A percentile compares a stretch with the other conserved stretches of the same genome.
Evolutionary conservation across 768 basidiomycete species (phyloP).

Genomic region (Lanmaoa rubissima): DNA sequence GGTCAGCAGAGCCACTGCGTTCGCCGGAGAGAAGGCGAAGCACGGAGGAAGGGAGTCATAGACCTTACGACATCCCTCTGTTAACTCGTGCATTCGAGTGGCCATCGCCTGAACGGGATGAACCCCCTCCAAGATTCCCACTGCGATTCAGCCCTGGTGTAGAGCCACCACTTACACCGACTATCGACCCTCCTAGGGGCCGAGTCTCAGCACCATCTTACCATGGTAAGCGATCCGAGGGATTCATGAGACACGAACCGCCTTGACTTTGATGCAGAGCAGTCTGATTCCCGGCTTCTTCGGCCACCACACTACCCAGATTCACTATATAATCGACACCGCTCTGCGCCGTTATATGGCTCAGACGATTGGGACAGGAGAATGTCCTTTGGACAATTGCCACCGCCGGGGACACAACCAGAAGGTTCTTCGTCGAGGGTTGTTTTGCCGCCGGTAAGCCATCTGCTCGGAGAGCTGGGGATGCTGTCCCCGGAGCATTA

Average conservation of each 20-base stretch:
- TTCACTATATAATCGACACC: conserved; percentile 23
- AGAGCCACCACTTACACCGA: conserved; percentile 21
- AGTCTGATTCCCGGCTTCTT: conserved; percentile 17
- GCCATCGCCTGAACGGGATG: conserved; percentile 22
- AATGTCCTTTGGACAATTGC: conserved; percentile 21
- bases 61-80: conserved; percentile 15
- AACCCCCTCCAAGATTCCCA: conserved; percentile 8
- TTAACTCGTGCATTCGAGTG: conserved; percentile 25
- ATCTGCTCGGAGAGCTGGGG: conserved; percentile 25
- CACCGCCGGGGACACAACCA: conserved; percentile 5
- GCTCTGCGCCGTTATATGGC: conserved; percentile 24
- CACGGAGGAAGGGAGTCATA: conserved; percentile 13
- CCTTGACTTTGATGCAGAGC: conserved; percentile 17
- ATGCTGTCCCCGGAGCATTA: conserved; percentile 17
- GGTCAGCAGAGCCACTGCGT: conserved; percentile 8
- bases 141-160: conserved; percentile 4
- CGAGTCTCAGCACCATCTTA: conserved; percentile 7
- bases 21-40: conserved; percentile 16
- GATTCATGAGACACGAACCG: not conserved
- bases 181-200: conserved; percentile 7
- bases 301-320: conserved; percentile 20
- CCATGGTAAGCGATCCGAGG: conserved; percentile 18
- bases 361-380: conserved; percentile 24
- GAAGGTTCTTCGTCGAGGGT: conserved; percentile 24
- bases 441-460: conserved; percentile 29